These are phyloP conservation scores for Vanrija pseudolonga DNA, from an alignment of 1,284 basidiomycete species.

Conservation along the genomic window DNA sequence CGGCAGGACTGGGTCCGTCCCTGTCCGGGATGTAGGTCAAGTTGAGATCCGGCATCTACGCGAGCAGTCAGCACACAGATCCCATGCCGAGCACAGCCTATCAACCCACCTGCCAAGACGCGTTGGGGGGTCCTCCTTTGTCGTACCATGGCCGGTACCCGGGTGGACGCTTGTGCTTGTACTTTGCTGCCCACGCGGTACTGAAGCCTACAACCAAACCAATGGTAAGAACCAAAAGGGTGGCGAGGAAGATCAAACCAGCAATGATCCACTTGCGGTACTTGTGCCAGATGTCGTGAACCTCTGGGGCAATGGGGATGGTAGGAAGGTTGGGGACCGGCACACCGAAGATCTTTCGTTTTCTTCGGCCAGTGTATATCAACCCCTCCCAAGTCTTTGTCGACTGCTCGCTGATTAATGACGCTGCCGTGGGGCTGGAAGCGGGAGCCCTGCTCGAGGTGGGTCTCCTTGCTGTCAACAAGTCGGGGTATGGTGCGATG, in stretches of 20 bases:
- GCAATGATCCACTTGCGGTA: conserved; percentile 32
- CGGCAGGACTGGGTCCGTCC: conserved; percentile 37
- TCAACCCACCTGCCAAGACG: not conserved
- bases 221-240: conserved; percentile 31
- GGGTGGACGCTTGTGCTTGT: not conserved
- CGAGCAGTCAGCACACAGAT: too few relatives aligned
- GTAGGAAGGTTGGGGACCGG: not conserved
- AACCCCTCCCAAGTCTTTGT: conserved; percentile 31
- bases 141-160: not conserved
- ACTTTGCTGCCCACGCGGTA: conserved; percentile 5
- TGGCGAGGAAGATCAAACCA: conserved; percentile 15
- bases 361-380: too few relatives aligned
- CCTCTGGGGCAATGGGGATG: conserved; percentile 4
- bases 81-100: too few relatives aligned
- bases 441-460: not conserved
- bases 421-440: not conserved
- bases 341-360: not conserved
- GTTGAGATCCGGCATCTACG: conserved; percentile 17
- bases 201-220: conserved; percentile 34
- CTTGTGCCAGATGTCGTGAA: conserved; percentile 25
- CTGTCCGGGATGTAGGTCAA: conserved; percentile 31
- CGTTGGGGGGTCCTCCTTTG: not conserved
- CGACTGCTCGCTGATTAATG: too few relatives aligned
- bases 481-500: not conserved
- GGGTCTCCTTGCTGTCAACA: not conserved